Conservation (phyloP, 257 asterid genomes). For the Parsonsia alboflavescens region DNA sequence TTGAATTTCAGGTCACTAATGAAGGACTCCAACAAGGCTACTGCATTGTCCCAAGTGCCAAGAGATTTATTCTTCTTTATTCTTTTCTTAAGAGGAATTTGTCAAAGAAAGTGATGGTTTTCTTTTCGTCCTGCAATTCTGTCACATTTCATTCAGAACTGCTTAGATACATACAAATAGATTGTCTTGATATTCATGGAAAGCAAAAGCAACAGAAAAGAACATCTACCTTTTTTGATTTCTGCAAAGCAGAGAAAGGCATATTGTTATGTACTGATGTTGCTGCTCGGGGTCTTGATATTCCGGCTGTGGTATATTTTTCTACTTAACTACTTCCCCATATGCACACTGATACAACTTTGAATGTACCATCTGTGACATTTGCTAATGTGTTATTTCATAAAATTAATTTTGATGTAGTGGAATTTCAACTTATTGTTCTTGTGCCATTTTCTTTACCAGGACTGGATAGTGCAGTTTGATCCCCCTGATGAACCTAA, state of each 20-base stretch:
- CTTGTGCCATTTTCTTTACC: constrained; percentile 16
- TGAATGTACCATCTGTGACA: no score
- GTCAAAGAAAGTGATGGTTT: constrained; percentile 96
- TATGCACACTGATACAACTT: background rate
- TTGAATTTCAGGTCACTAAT: constrained; percentile 60
- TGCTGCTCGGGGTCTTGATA: constrained; percentile 99
- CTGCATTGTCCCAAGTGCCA: constrained; percentile 73
- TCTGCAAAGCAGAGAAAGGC: constrained; percentile 82
- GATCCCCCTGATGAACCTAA: constrained; percentile 98
- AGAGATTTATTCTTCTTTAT: constrained; percentile 86
- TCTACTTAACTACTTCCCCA: constrained; percentile 5
- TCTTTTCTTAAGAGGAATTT: constrained; percentile 80
- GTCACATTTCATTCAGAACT: constrained; percentile 88
- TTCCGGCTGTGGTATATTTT: constrained; percentile 81
- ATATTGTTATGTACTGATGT: constrained; percentile 88
- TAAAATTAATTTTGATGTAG: background rate
- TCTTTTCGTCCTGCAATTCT: constrained; percentile 88
- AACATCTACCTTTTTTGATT: constrained; percentile 74
- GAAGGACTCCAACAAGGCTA: constrained; percentile 97
- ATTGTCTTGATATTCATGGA: constrained; percentile 80
- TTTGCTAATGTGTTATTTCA: no score
- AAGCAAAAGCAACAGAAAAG: constrained; percentile 95
- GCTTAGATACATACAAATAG: constrained; percentile 65
- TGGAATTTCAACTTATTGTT: background rate
- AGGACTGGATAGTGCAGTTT: constrained; percentile 99